Evolutionary conservation across 2,329 filamentous ascomycete genomes (phyloP), one percentile per base, ranked within the genome.

Genomic region (Fusarium illudens): DNA sequence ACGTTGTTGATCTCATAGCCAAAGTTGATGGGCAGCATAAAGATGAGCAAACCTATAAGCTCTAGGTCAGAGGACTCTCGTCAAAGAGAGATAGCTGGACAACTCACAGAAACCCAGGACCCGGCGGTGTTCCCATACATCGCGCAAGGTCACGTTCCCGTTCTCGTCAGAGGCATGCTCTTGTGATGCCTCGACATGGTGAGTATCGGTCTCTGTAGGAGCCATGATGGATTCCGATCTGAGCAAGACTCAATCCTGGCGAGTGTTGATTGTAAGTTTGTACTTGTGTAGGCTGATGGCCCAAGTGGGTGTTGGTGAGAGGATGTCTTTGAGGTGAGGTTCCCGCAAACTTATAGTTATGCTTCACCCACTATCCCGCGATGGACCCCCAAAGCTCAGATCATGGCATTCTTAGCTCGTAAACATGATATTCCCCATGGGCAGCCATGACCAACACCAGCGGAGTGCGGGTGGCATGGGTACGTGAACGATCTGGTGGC

Each of bases 1-100:
- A 77, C 66, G 12, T 64, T 75, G 42, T 62, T 68, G 20, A 70
- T 44, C 33, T 76, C 75, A 44, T 75, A 77, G 25, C 75, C 75
- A 32, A 75, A 75, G 64, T 75, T 76, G 56, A 76, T 60, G 15
- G 73, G 74, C 9, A 75, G 60, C 33, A 76, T 55, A 39, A 70
- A 76, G 42, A 75, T 74, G 52, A 71, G 58, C 20, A 76, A 42
- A 34, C 73, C 73, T 76, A 27, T 10, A 3, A 13, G 20, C 3
- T 8, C 8, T 2, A 9, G 30, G 6, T 22, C 19, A 29, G 6
- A 4, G 5, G 0, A 15, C 11, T 4, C 13, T 8, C 3, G 4
- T 4, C 4, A 5, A 12, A 4, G 4, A 25, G 8, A 11, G n/a
- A 2, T 5, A 1, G 7, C 2, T 4, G n/a, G 13, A 15, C 2